A percentile compares a stretch with the other conserved stretches of the same genome.
Evolutionary conservation across 768 basidiomycete species (phyloP).

Genomic region (Zangia roseola): DNA sequence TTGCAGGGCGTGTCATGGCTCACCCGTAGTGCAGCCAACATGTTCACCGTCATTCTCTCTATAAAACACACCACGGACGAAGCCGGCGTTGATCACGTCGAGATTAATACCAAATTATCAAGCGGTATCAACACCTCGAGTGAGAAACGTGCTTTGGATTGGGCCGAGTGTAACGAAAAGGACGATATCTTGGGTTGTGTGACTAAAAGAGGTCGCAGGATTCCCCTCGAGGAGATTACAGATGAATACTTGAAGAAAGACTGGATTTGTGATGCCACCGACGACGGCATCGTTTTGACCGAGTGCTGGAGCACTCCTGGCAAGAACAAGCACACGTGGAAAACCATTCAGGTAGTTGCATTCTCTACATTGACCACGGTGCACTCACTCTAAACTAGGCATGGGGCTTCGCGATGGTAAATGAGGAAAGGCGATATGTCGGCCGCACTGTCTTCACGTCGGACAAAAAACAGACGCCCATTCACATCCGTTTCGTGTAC

Average conservation of each 20-base stretch:
- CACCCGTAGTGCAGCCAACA: slow-evolving; percentile 57
- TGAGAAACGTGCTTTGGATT: slow-evolving; percentile 58
- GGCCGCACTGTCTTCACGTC: slow-evolving; percentile 65
- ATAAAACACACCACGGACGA: slow-evolving; percentile 67
- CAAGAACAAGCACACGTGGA: slow-evolving; percentile 64
- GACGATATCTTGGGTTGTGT: slow-evolving; percentile 65
- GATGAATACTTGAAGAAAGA: slow-evolving; percentile 42
- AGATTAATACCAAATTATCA: slow-evolving; percentile 62
- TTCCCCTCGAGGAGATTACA: slow-evolving; percentile 45
- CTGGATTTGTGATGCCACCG: slow-evolving; percentile 41
- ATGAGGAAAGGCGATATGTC: slow-evolving; percentile 58
- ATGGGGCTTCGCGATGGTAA: slow-evolving; percentile 64
- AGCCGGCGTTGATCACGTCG: slow-evolving; percentile 58
- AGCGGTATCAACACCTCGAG: slow-evolving; percentile 57
- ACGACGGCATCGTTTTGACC: slow-evolving; percentile 35
- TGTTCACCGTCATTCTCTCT: slow-evolving; percentile 55
- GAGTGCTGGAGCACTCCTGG: slow-evolving; percentile 55
- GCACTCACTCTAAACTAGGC: slow-evolving; percentile 25
- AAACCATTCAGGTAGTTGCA: slow-evolving; percentile 52
- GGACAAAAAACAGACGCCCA: slow-evolving; percentile 49
- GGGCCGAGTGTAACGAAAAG: slow-evolving; percentile 51
- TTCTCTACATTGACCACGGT: slow-evolving; percentile 5
- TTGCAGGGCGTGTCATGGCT: slow-evolving; percentile 77
- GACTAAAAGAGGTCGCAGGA: slow-evolving; percentile 52
- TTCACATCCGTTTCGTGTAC: slow-evolving; percentile 58